phyloP scores from a whole-genome alignment of 345 rosid species.

The Eucalyptus marginata region DNA sequence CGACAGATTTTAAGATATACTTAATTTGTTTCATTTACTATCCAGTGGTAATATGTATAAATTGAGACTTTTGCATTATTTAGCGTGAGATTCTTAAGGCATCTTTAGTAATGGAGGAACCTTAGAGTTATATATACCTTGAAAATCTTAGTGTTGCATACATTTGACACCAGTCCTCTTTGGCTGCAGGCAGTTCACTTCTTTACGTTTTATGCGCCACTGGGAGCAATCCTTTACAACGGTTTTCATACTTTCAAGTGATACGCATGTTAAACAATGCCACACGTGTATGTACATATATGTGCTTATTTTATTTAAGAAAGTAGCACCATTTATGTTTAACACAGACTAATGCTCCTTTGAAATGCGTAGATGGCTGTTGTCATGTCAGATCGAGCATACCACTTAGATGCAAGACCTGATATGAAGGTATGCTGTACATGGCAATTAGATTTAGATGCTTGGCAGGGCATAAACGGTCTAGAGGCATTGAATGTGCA shows the following conservation, averaged over 20 bases:
- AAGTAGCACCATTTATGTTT: background rate
- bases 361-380: conserved; percentile 68
- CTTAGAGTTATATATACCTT: background rate
- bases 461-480: background rate
- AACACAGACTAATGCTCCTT: background rate
- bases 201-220: conserved; percentile 75
- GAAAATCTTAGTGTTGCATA: background rate
- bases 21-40: background rate
- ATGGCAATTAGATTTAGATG: background rate
- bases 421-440: conserved; percentile 55
- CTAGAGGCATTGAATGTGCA: background rate
- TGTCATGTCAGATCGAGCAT: conserved; percentile 75
- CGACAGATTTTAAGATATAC: background rate
- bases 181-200: conserved; percentile 81
- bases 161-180: background rate
- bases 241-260: conserved; percentile 90
- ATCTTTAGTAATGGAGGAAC: background rate
- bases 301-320: background rate
- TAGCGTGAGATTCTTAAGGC: background rate
- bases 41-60: background rate
- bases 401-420: conserved; percentile 50
- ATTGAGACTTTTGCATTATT: background rate
- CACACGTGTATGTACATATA: conserved; percentile 51
- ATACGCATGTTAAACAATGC: conserved; percentile 94
- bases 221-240: conserved; percentile 97